These are phyloP conservation scores for Waltiozyma sp. DNA, from an alignment of 1,139 yeast genomes.

Conservation along the genomic window DNA sequence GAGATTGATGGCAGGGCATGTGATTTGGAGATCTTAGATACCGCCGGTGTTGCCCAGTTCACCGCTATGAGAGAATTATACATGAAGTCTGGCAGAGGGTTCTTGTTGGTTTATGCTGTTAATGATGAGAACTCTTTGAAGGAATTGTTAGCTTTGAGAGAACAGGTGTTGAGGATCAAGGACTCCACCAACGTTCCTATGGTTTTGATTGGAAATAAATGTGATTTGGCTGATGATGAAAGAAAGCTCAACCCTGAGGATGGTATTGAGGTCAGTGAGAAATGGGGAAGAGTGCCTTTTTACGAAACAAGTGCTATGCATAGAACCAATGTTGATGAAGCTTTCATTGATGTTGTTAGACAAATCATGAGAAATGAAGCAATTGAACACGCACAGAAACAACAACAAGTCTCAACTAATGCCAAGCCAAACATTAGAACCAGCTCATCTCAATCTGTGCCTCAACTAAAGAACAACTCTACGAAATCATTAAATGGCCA, in stretches of 20 bases:
- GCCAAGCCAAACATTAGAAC: background rate
- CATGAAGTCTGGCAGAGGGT: conserved; percentile 80
- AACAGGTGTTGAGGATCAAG: conserved; percentile 83
- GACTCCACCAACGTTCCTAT: conserved; percentile 70
- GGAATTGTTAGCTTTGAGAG: conserved; percentile 71
- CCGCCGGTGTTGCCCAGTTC: conserved; percentile 97
- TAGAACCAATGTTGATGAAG: conserved; percentile 82
- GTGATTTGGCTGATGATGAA: conserved; percentile 59
- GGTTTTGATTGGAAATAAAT: conserved; percentile 83
- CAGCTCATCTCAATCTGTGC: background rate
- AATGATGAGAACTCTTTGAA: conserved; percentile 80
- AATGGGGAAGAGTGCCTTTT: conserved; percentile 84
- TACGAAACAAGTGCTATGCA: conserved; percentile 92
- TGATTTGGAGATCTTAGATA: conserved; percentile 85
- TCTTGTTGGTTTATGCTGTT: conserved; percentile 78
- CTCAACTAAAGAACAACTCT: background rate
- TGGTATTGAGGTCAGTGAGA: conserved; percentile 71
- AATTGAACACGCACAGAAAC: conserved; percentile 15
- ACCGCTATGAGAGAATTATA: conserved; percentile 91
- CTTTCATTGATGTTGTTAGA: conserved; percentile 81
- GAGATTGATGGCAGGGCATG: conserved; percentile 89
- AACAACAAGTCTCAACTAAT: background rate
- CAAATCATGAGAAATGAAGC: conserved; percentile 71
- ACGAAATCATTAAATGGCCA: background rate
- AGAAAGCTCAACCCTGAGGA: conserved; percentile 71